Base-by-base conservation (phyloP, 495 filamentous ascomycete genomes). In the Acidomyces sp. region DNA sequence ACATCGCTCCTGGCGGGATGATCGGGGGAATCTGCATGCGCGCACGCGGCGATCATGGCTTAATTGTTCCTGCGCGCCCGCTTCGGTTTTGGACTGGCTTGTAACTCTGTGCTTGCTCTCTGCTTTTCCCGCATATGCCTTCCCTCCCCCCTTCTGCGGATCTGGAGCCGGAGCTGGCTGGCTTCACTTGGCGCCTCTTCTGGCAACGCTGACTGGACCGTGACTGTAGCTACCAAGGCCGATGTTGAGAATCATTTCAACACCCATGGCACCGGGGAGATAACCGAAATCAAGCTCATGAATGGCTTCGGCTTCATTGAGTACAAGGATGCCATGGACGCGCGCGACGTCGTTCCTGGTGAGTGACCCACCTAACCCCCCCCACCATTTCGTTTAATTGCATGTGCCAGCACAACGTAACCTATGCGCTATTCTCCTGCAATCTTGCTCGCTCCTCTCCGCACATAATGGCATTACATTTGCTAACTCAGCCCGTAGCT, bases 261-360 rank as follows among this genome's bases (percentile, higher is more conserved):
- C 54, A 83, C 75, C 54, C 84, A 94, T 75, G 90, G 88, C 46
- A 85, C 85, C 51, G 90, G 90, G 49, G 87, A 93, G 61, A 95
- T 97, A 53, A 88, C 79, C 42, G 90, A 97, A 67, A 86, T 97
- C 70, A 97, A 97, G 70, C 77, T 97, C 48, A 97, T 96, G 92
- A 94, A 92, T 60, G 90, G 90, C 49, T 97, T 97, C 57, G 90
- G 90, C 61, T 97, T 97, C 64, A 92, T 97, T 57, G 92, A 97
- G 61, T 97, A 96, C 62, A 88, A 95, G 59, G 90, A 94, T 69
- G 74, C 85, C 27, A 79, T 93, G 73, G 90, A 96, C 69, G 92
- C 90, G 44, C 79, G 86, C 50, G 90, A 96, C 64, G 85, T 96
- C 30, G 90, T 97, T 45, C 90, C 90, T 58, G 85, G 90, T 97